Conservation (phyloP, 2,329 filamentous ascomycete species). For the Cladosporium phlei region DNA sequence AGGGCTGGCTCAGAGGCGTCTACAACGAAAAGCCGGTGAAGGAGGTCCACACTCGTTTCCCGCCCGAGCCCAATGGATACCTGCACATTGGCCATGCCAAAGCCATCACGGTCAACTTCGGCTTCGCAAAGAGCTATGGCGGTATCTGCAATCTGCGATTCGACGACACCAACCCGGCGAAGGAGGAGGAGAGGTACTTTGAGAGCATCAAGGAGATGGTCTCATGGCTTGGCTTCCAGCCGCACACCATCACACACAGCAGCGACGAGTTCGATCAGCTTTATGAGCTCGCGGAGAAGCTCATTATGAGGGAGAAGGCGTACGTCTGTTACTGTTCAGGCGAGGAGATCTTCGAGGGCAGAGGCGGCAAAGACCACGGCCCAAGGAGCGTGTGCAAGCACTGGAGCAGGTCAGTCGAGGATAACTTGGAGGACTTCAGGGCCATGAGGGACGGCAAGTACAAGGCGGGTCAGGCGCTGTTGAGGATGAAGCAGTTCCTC, state of each 20-base stretch:
- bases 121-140: slow-evolving; percentile 79
- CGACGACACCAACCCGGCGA: slow-evolving; percentile 93
- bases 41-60: slow-evolving; percentile 46
- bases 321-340: slow-evolving; percentile 88
- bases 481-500: slow-evolving; percentile 91
- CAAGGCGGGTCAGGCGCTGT: slow-evolving; percentile 72
- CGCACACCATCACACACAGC: slow-evolving; percentile 74
- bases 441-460: slow-evolving; percentile 92
- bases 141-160: slow-evolving; percentile 74
- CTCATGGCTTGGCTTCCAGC: slow-evolving; percentile 79
- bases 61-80: slow-evolving; percentile 75
- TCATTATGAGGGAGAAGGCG: slow-evolving; percentile 65
- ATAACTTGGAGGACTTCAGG: slow-evolving; percentile 76
- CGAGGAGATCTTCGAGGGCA: slow-evolving; percentile 77
- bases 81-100: slow-evolving; percentile 93
- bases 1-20: slow-evolving; percentile 47
- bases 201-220: slow-evolving; percentile 84
- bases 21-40: slow-evolving; percentile 47
- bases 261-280: slow-evolving; percentile 86
- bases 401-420: slow-evolving; percentile 67
- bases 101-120: slow-evolving; percentile 94
- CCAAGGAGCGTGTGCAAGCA: slow-evolving; percentile 77
- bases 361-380: slow-evolving; percentile 66
- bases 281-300: slow-evolving; percentile 81
- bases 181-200: slow-evolving; percentile 87